Percentiles rank a stretch among this genome's conserved stretches.
Conservation (phyloP, 1,284 basidiomycete genomes). For the Thecaphora thlaspeos region DNA sequence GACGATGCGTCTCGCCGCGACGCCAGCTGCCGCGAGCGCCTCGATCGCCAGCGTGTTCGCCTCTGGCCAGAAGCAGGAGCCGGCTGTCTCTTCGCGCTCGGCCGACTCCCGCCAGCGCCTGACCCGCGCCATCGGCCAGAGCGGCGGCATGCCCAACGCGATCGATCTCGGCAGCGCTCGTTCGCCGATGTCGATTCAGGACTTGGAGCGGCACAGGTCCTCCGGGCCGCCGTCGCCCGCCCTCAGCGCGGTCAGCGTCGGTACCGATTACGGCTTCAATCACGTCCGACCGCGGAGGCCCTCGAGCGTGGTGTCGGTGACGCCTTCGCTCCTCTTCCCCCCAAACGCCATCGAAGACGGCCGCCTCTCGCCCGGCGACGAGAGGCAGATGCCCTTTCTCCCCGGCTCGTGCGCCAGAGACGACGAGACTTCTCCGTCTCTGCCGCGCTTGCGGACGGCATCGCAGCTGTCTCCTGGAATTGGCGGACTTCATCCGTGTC, state of each 20-base stretch:
- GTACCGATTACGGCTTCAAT: slow-evolving; percentile 8
- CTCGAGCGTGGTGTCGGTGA: slow-evolving; percentile 26
- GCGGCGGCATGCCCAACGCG: slow-evolving; percentile 1
- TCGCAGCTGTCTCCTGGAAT: not conserved
- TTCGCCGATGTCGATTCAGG: not conserved
- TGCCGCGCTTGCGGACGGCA: not conserved
- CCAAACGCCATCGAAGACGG: slow-evolving; percentile 1
- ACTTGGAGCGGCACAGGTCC: not conserved
- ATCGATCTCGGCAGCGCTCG: not conserved
- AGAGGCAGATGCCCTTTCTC: not conserved
- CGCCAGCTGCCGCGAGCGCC: slow-evolving; percentile 10
- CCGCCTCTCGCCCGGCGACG: not conserved
- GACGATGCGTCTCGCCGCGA: slow-evolving; percentile 13
- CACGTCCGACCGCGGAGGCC: slow-evolving; percentile 13
- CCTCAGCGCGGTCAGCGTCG: slow-evolving; percentile 14
- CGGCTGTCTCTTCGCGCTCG: not conserved
- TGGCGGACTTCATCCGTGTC: slow-evolving; percentile 4
- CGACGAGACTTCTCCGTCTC: not conserved
- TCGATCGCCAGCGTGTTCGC: slow-evolving; percentile 9
- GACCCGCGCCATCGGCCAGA: slow-evolving; percentile 9
- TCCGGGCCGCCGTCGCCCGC: slow-evolving; percentile 9
- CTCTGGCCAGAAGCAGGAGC: slow-evolving; percentile 7
- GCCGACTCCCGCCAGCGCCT: slow-evolving; percentile 8
- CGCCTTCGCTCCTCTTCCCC: slow-evolving; percentile 21
- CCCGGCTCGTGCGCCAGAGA: not conserved